Base-by-base conservation (phyloP, 2,329 filamentous ascomycete genomes). In the Aspergillus tanneri region DNA sequence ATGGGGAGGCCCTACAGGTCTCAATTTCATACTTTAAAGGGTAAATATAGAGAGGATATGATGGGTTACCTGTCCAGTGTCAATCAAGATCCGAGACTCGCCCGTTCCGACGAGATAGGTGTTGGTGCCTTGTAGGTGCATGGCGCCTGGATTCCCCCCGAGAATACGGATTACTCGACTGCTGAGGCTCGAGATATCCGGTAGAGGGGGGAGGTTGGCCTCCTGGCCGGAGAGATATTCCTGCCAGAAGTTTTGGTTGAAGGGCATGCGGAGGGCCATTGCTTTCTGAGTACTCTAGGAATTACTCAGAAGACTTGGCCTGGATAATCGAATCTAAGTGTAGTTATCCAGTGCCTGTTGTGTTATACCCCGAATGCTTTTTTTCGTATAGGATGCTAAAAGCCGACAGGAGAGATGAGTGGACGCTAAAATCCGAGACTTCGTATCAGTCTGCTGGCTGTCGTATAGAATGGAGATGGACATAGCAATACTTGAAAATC, bases 141-240 rank as follows among this genome's bases (percentile, higher is more conserved):
- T 69, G 55, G 71, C 68, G 7, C 73, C 73, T 0, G 72, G 59
- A 42, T 76, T 76, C 23, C 70, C 67, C 0, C 72, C 73, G 3
- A 75, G 59, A 0, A 77, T 51, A 1, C 73, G 69, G 5, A 74
- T 49, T 0, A 75, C 72, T 2, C 70, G 58, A 1, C 58, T 58
- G 25, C 53, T 73, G 43, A 76, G 46, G 28, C 70, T 57, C 46
- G 72, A 64, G 1, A 74, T 65, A 43, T 73, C 64, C 3, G 52
- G 35, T 0, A 76, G 38, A 7, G 56, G 21, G 2, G 73, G 73
- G 0, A 77, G 55, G 5, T 34, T 41, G 10, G 44, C 40, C 28
- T 50, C 47, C 21, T 50, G 40, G 10, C 47, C 44, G 6, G 47
- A 50, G 12, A 53, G 47, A n/a, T 53, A 53, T 23, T 50, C 43